A percentile compares a stretch with the other conserved stretches of the same genome.
Conservation (phyloP, 2,329 filamentous ascomycete genomes). For the Ceratocystis huliohia region DNA sequence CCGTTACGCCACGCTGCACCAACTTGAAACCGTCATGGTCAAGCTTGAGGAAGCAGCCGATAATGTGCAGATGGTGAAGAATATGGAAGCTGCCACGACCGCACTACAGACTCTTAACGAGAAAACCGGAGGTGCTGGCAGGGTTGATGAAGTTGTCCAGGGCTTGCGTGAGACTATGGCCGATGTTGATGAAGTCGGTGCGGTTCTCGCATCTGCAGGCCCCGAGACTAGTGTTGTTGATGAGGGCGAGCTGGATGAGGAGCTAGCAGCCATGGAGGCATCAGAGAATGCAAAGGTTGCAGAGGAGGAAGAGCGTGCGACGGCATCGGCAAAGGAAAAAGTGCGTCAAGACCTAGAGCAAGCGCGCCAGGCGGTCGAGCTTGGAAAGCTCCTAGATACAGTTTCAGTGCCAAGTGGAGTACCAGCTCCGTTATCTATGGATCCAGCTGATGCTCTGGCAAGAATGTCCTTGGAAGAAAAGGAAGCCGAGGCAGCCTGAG, state of each 20-base stretch:
- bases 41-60: slow-evolving; percentile 76
- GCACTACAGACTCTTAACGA: slow-evolving; percentile 63
- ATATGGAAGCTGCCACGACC: slow-evolving; percentile 65
- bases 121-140: slow-evolving; percentile 62
- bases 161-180: slow-evolving; percentile 66
- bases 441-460: slow-evolving; percentile 25
- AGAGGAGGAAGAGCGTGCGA: slow-evolving; percentile 32
- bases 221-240: slow-evolving; percentile 45
- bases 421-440: slow-evolving; percentile 14
- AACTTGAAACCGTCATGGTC: slow-evolving; percentile 72
- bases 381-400: slow-evolving; percentile 39
- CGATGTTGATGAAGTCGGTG: slow-evolving; percentile 69
- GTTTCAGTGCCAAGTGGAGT: slow-evolving; percentile 15
- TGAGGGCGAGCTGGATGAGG: slow-evolving; percentile 75
- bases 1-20: slow-evolving; percentile 59
- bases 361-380: slow-evolving; percentile 34
- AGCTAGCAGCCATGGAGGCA: slow-evolving; percentile 62
- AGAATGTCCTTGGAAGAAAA: slow-evolving; percentile 31
- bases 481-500: slow-evolving; percentile 9
- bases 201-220: slow-evolving; percentile 54
- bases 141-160: slow-evolving; percentile 64
- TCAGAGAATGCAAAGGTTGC: slow-evolving; percentile 42
- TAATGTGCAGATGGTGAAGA: slow-evolving; percentile 68
- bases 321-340: slow-evolving; percentile 31
- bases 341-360: slow-evolving; percentile 28